Percentiles rank a stretch among this genome's conserved stretches.
Conservation (phyloP, 331 rosid species). For the Telfairia occidentalis region DNA sequence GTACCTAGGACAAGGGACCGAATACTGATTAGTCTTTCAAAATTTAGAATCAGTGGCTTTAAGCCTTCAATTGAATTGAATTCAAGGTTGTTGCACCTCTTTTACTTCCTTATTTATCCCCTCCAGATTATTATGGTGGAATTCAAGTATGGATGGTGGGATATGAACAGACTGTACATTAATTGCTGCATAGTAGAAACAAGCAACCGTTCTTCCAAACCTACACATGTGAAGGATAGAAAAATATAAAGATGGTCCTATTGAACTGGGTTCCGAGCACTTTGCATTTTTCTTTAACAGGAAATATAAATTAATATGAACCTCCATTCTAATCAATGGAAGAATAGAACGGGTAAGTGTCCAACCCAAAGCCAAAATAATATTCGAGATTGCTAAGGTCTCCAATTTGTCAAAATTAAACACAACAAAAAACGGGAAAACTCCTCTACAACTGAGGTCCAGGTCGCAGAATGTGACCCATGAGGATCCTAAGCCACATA, state of each 20-base stretch:
- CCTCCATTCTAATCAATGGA: conserved; percentile 1
- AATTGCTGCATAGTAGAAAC: conserved; percentile 93
- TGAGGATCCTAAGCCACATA: not conserved
- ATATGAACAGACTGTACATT: conserved; percentile 82
- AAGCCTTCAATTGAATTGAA: not conserved
- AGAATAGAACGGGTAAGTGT: not conserved
- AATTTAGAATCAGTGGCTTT: not conserved
- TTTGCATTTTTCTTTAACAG: not conserved
- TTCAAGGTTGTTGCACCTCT: conserved; percentile 34
- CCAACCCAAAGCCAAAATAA: not conserved
- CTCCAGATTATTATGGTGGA: conserved; percentile 53
- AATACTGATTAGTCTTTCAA: conserved; percentile 2
- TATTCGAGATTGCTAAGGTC: not conserved
- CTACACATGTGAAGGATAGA: conserved; percentile 34
- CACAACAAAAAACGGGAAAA: not conserved
- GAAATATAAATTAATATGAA: not conserved
- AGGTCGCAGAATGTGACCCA: not conserved
- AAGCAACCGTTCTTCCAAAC: conserved; percentile 92
- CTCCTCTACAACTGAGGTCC: not conserved
- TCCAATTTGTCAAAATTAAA: not conserved
- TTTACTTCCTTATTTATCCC: conserved; percentile 76
- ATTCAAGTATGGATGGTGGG: conserved; percentile 62
- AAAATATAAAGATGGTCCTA: not conserved
- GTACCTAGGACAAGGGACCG: conserved; percentile 41
- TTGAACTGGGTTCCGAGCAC: not conserved